These are phyloP conservation scores for Protomyces inouyei DNA, from an alignment of 1,139 yeast genomes.

Conservation along the genomic window DNA sequence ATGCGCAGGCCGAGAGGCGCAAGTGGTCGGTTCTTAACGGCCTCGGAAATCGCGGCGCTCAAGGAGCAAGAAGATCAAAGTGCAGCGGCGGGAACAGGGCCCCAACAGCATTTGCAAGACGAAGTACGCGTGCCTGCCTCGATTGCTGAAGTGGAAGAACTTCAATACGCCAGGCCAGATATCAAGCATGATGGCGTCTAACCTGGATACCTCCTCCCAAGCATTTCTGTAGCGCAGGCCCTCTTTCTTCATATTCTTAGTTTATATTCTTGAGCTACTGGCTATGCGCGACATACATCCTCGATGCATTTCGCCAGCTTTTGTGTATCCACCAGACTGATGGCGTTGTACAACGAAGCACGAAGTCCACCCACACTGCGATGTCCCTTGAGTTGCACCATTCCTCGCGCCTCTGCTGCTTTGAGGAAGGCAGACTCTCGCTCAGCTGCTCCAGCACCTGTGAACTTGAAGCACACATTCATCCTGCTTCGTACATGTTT, in stretches of 20 bases:
- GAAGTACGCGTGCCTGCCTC: too few species aligned
- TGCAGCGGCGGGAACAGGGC: not conserved
- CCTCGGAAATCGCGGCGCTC: constrained; percentile 85
- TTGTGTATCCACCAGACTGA: constrained; percentile 59
- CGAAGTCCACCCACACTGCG: constrained; percentile 97
- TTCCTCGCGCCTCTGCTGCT: constrained; percentile 52
- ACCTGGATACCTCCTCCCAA: too few species aligned
- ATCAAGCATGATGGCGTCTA: too few species aligned
- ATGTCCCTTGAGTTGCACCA: constrained; percentile 87
- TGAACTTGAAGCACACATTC: constrained; percentile 86
- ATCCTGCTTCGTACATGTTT: constrained; percentile 66
- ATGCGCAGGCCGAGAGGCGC: constrained; percentile 99
- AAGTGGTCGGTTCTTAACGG: constrained; percentile 94
- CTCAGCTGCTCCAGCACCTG: constrained; percentile 47
- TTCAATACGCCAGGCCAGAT: too few species aligned
- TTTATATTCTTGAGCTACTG: not conserved
- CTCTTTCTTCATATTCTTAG: too few species aligned
- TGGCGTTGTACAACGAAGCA: constrained; percentile 88
- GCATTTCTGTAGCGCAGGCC: too few species aligned
- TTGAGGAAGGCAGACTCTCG: constrained; percentile 60
- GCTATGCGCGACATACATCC: constrained; percentile 51
- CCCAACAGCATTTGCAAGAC: too few species aligned
- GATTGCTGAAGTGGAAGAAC: too few species aligned
- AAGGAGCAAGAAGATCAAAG: constrained; percentile 44
- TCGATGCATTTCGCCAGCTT: constrained; percentile 55